Base-by-base conservation (phyloP, 306 rosid species). In the Cucurbita maxima region DNA sequence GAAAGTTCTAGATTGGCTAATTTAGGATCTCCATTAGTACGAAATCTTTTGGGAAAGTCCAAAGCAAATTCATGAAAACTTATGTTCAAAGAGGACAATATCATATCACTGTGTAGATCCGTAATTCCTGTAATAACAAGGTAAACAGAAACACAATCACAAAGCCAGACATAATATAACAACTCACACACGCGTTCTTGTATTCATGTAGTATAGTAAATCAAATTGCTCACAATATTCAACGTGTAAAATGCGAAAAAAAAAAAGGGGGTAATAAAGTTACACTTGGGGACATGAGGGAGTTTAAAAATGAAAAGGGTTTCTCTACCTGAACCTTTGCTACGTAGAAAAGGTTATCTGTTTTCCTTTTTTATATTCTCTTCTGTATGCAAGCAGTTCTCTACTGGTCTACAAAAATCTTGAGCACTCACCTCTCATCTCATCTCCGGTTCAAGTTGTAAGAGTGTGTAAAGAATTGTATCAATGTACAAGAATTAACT, bases 401-500 rank as follows among this genome's bases (percentile, higher is more conserved):
- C 45, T 70, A 15, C 43, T 70, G 59, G 50, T 48, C 74, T 70
- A 51, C 74, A 70, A 70, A 70, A 70, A 4, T 48, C 59, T 70
- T 36, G 4, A 25, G 30, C 58, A 40, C 58, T 37, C 63, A 75
- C 50, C 54, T 7, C 40, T n/a, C 57, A 47, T 7, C 40, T n/a
- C 57, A 47, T 45, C 73, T 70, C 59, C 25, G 15, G 59, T 16
- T 52, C 58, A 48, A 51, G 58, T 70, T 4, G 34, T 30, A 30
- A 30, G 34, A 30, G 34, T 30, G 34, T 30, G 34, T 30, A 30
- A 30, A 30, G 34, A 30, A 30, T 30, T 30, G 56, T 20, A 81
- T 76, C 72, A 80, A 84, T 85, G 86, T 81, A 84, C 92, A 84
- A 78, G 59, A 55, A 58, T 82, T 79, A 66, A 64, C 51, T 71